Conservation (phyloP, 306 rosid genomes). For the Canavalia gladiata region DNA sequence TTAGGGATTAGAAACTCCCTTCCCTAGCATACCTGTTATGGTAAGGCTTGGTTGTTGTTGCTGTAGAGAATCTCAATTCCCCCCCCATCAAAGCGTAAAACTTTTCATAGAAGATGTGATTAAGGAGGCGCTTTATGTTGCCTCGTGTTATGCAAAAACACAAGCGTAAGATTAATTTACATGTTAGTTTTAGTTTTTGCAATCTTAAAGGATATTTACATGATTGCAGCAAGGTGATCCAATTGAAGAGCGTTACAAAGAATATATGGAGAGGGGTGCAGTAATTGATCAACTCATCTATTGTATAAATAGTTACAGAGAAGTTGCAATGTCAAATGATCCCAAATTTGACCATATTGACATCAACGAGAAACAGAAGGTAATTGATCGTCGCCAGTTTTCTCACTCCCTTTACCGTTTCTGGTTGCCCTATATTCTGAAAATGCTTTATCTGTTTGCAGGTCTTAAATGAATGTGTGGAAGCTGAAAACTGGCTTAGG, state of each 20-base stretch:
- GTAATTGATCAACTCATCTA: slow-evolving; percentile 63
- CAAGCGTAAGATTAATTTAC: neutral
- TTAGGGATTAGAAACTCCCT: neutral
- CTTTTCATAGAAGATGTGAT: neutral
- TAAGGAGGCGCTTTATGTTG: neutral
- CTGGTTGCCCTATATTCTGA: slow-evolving; percentile 3
- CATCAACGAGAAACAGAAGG: slow-evolving; percentile 79
- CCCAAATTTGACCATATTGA: slow-evolving; percentile 92
- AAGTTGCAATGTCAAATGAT: slow-evolving; percentile 75
- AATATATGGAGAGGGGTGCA: slow-evolving; percentile 69
- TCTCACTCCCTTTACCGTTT: neutral
- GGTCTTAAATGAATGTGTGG: slow-evolving; percentile 83
- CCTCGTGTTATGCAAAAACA: neutral
- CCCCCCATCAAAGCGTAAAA: neutral
- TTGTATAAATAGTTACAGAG: slow-evolving; percentile 80
- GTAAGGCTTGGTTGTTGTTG: neutral
- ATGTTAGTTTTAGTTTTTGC: slow-evolving; percentile 36
- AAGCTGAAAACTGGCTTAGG: slow-evolving; percentile 90
- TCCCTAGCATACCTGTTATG: neutral
- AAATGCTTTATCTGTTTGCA: slow-evolving; percentile 19
- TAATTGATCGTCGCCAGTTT: slow-evolving; percentile 2
- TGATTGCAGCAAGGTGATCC: slow-evolving; percentile 91
- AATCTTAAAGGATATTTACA: slow-evolving; percentile 11
- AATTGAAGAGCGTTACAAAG: slow-evolving; percentile 82
- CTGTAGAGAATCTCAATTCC: neutral